Base-by-base conservation (phyloP, 2,329 filamentous ascomycete genomes). In the Drechslera avenae region DNA sequence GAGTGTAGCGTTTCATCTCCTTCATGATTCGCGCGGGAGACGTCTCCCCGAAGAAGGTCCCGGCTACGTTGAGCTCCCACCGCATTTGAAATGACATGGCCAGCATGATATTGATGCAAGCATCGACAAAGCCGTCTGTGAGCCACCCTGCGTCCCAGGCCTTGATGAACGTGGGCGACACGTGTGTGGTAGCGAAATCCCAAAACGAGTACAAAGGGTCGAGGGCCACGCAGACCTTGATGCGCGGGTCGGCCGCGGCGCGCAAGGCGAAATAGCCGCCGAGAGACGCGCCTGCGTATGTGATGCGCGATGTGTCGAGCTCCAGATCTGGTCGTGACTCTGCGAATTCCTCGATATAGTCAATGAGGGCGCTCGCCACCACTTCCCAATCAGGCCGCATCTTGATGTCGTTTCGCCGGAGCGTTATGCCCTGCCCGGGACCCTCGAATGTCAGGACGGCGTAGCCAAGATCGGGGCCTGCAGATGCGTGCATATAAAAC, bases 251-350 rank as follows among this genome's bases (percentile, higher is more conserved):
- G 0, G 62, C 57, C 0, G 74, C 75, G 1, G 62, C 75, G 0
- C 80, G 74, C 5, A 81, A 67, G 1, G 78, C 76, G 39, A 73
- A 76, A 54, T 81, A 81, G 1, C 73, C 80, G 2, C 79, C 78
- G 55, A 79, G 65, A 2, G 73, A 73, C 0, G 71, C 67, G 0
- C 78, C 78, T 1, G 60, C 45, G 14, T 79, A 46, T 0, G 73
- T 73, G 13, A 81, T 62, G 7, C 63, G 58, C 1, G 64, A 56
- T 0, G 73, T 33, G 43, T 81, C 77, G 0, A 80, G 64, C 0
- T 72, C 52, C 7, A 39, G 21, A 13, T 39, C 37, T 9, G n/a
- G 37, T 5, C 26, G 13, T 19, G 12, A n/a, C 26, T 4, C 13
- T 1, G 37, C 12, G 18, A 14, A 28, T 1, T 8, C 8, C 9